Base-by-base conservation (phyloP, 768 basidiomycete genomes). In the Boletus edulis region DNA sequence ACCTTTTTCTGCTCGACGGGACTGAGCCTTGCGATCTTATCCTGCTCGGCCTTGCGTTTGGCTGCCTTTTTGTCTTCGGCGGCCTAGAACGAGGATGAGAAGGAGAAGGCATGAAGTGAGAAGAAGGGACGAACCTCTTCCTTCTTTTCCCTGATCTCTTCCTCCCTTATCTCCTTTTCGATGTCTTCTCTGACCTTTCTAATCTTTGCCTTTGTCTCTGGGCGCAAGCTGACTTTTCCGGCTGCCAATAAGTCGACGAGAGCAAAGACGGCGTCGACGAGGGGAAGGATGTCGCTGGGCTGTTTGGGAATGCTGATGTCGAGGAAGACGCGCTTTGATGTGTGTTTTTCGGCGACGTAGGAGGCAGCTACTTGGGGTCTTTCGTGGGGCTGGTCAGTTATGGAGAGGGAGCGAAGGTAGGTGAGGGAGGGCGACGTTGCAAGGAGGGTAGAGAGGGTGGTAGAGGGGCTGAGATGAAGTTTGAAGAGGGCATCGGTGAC, bases 1-100 rank as follows among this genome's bases (percentile, higher is more conserved):
- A 85, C 89, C 83, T 93, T 94, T 76, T 86, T 84, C 75, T 93
- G 91, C 62, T 93, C 90, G 18, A 84, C 79, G 31, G 90, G 78
- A 63, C 86, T 87, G 52, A 94, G 79, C 64, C 82, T 85, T 34
- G 87, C 76, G 40, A 91, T 69, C 59, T 82, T 78, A 56, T 90
- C 91, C 59, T 91, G 80, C 67, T 90, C 88, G 3, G 81, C 83
- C 67, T 78, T 83, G 58, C 82, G 82, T 72, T 89, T 91, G 34
- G 84, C 87, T 7, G 83, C 81, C 51, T 83, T 82, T 70, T 84
- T 89, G 51, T 83, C 83, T 57, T 90, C 87, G 51, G 76, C 81
- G 13, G 77, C 79, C 74, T 86, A 48, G 45, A 50, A 41, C 35
- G 43, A 22, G 29, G 49, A 15, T 55, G 29, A 50, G 46, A 32